Evolutionary conservation across 352 stramenopile species (phyloP), one percentile per base, ranked within the genome.

Genomic region (Aphanomyces invadans): DNA sequence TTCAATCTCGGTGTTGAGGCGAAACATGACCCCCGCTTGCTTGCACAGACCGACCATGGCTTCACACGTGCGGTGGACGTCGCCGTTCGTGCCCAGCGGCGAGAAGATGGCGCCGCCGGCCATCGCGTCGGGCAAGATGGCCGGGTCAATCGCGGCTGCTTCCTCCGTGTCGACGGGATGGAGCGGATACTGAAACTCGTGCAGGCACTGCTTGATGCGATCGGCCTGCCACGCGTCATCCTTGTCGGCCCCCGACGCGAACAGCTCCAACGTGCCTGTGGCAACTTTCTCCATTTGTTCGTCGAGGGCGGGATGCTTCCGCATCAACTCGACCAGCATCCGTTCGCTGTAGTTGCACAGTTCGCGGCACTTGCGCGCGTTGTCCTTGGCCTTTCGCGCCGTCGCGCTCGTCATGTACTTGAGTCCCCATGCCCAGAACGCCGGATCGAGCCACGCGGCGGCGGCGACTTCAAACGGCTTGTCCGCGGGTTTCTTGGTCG

Each of bases 41-140:
- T 89, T 79, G 60, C 83, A 94, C n/a, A 92, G 70, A 10, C 75
- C 71, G 65, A 90, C 89, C 19, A 94, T 78, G 46, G 83, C 87
- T 59, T 90, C 74, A 63, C 86, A 94, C 81, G 90, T 90, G 73
- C 92, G 92, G 73, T 92, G 81, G 46, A 94, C 83, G 69, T 94
- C 83, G 21, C 62, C 86, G 72, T 86, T 94, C 9, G 83, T 92
- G 10, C 83, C 86, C 57, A 90, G 90, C 1, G 83, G 80, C 33
- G 82, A 92, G 39, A 94, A 81, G 52, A 94, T 71, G 0, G 82
- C 86, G 17, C 86, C 86, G 0, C 79, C 68, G 9, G 73, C 68
- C 42, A 84, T 88, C 65, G 90, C 76, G 29, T 86, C 82, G 0
- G 70, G 70, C 0, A 75, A 74, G 28, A 94, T 52, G 2, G 81